phyloP scores from a whole-genome alignment of 257 asterid species.

The Haberlea rhodopensis region DNA sequence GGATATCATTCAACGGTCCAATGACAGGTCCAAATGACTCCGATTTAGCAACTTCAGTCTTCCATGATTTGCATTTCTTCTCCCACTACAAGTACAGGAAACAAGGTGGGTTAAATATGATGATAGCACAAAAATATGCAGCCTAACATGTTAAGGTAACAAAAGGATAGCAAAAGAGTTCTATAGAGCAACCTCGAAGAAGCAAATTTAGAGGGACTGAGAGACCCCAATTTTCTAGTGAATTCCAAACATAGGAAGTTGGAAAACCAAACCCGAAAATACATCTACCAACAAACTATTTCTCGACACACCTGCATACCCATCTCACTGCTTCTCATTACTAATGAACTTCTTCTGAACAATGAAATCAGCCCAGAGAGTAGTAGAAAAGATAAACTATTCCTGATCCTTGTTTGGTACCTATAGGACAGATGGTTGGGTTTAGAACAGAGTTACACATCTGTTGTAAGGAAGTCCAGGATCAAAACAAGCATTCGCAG shows the following conservation, averaged over 20 bases:
- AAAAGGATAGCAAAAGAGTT: neutral
- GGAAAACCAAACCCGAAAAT: too few relatives aligned
- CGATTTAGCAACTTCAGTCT: conserved; percentile 50
- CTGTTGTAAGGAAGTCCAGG: too few relatives aligned
- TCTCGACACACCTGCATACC: neutral
- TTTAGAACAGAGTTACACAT: neutral
- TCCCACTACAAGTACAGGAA: conserved; percentile 68
- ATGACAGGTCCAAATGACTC: conserved; percentile 37
- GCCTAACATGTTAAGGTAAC: neutral
- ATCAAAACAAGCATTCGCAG: neutral
- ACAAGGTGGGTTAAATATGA: conserved; percentile 11
- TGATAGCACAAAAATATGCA: neutral
- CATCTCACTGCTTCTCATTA: too few relatives aligned
- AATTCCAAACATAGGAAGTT: too few relatives aligned
- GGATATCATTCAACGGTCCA: conserved; percentile 76
- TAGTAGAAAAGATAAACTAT: neutral
- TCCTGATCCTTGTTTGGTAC: neutral
- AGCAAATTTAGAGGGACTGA: too few relatives aligned
- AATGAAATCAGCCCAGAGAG: neutral
- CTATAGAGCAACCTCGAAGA: neutral
- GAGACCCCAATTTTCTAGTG: too few relatives aligned
- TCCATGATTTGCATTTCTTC: conserved; percentile 60
- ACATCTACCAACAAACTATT: neutral
- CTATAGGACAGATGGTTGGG: neutral
- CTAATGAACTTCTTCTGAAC: neutral